These are phyloP conservation scores for Flaveria linearis DNA, from an alignment of 129 eudicot species.

Conservation along the genomic window DNA sequence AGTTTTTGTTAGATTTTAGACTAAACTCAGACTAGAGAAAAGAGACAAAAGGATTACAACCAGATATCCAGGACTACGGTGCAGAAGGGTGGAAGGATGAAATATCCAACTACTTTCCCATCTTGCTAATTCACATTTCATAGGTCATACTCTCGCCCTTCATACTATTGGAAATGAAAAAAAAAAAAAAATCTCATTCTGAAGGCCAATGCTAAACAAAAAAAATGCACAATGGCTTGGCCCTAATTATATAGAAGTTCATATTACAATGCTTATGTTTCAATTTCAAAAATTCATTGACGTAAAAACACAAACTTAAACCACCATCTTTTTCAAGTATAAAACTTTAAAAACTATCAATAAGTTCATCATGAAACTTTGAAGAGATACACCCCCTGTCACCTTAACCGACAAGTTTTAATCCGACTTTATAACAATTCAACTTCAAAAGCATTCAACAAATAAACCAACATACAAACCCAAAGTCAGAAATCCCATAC, in stretches of 20 bases:
- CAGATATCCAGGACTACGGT: too few species aligned
- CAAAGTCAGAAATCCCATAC: conserved; percentile 15
- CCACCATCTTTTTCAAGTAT: background rate
- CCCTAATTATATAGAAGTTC: background rate
- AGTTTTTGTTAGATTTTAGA: conserved; percentile 1
- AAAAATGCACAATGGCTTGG: background rate
- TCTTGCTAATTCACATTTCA: background rate
- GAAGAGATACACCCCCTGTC: background rate
- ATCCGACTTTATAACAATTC: background rate
- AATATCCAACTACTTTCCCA: background rate
- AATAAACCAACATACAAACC: background rate
- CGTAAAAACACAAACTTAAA: background rate
- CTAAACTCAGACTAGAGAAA: background rate
- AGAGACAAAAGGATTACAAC: background rate
- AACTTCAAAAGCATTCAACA: conserved; percentile 1
- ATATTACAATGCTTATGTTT: background rate
- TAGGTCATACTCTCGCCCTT: background rate
- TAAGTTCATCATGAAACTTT: background rate
- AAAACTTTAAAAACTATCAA: background rate
- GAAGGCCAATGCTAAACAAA: background rate
- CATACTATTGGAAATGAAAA: background rate
- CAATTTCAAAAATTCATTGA: background rate
- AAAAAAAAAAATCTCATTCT: background rate
- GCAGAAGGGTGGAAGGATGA: background rate
- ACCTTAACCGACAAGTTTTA: background rate